These are phyloP conservation scores for Calonectria crousiana DNA, from an alignment of 2,329 filamentous ascomycete genomes.

Conservation along the genomic window DNA sequence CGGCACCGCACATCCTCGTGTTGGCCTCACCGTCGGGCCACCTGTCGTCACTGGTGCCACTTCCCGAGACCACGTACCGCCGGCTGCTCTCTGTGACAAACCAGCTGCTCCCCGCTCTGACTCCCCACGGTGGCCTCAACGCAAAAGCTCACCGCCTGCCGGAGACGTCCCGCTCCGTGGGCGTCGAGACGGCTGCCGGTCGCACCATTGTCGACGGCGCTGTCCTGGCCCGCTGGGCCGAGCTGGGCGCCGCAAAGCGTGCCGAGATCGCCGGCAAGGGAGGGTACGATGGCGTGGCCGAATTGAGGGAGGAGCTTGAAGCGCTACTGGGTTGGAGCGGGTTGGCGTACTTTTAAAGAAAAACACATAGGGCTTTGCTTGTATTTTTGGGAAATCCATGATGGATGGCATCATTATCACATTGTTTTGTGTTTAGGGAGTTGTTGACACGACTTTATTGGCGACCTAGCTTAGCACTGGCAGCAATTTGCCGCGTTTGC, in stretches of 20 bases:
- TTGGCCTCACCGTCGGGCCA: slow-evolving; percentile 82
- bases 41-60: slow-evolving; percentile 80
- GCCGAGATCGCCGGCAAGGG: slow-evolving; percentile 81
- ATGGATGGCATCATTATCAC: not conserved
- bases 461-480: not conserved
- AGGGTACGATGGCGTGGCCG: slow-evolving; percentile 74
- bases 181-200: slow-evolving; percentile 69
- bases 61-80: slow-evolving; percentile 85
- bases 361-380: not conserved
- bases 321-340: slow-evolving; percentile 73
- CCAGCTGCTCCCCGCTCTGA: slow-evolving; percentile 81
- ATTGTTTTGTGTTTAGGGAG: not conserved
- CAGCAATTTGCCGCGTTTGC: not conserved
- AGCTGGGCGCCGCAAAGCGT: slow-evolving; percentile 78
- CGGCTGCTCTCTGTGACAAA: slow-evolving; percentile 84
- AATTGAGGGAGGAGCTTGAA: slow-evolving; percentile 78
- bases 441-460: not conserved
- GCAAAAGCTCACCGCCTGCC: slow-evolving; percentile 79
- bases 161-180: slow-evolving; percentile 57
- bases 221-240: slow-evolving; percentile 80
- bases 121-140: slow-evolving; percentile 84
- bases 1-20: slow-evolving; percentile 65
- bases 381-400: not conserved
- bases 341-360: slow-evolving; percentile 64
- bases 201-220: slow-evolving; percentile 82